Evolutionary conservation across 2,329 filamentous ascomycete species (phyloP), one percentile per base, ranked within the genome.

Genomic region (Ramularia endophylla): DNA sequence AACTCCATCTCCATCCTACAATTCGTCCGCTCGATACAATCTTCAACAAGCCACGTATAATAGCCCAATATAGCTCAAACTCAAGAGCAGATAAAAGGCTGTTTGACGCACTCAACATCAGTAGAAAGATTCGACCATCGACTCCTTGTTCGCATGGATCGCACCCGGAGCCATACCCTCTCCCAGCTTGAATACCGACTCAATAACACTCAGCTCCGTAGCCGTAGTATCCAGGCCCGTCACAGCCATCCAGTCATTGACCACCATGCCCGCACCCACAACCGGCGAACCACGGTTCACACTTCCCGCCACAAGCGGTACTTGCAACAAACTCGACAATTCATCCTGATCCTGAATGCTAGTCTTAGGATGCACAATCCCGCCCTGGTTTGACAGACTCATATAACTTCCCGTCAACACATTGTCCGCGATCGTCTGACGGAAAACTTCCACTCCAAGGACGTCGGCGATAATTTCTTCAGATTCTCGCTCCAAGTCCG

Each of bases 71-170:
- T n/a, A n/a, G n/a, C n/a, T n/a, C n/a, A n/a, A n/a, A n/a, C n/a
- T n/a, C n/a, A n/a, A n/a, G n/a, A n/a, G n/a, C n/a, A n/a, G n/a
- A n/a, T n/a, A n/a, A n/a, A n/a, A n/a, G n/a, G n/a, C n/a, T n/a
- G n/a, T n/a, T n/a, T n/a, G n/a, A n/a, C n/a, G n/a, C n/a, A n/a
- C n/a, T n/a, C n/a, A n/a, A n/a, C n/a, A 58, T 75, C 76, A 98
- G 73, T 98, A 98, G 72, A 97, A 98, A 59, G 87, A 94, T 74
- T 98, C 92, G 48, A 98, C 92, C 80, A 98, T 94, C 53, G 88
- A 92, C 66, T 97, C 90, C 78, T 95, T 97, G 73, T 95, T 82
- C 55, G 72, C 81, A 65, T 86, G 86, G 70, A 90, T 87, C 57
- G 78, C 81, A 59, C 80, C 80, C 37, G 87, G 83, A 5, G 79